A percentile compares a stretch with the other conserved stretches of the same genome.
Evolutionary conservation across 768 basidiomycete genomes (phyloP).

Genomic region (Auricularia heimuer): DNA sequence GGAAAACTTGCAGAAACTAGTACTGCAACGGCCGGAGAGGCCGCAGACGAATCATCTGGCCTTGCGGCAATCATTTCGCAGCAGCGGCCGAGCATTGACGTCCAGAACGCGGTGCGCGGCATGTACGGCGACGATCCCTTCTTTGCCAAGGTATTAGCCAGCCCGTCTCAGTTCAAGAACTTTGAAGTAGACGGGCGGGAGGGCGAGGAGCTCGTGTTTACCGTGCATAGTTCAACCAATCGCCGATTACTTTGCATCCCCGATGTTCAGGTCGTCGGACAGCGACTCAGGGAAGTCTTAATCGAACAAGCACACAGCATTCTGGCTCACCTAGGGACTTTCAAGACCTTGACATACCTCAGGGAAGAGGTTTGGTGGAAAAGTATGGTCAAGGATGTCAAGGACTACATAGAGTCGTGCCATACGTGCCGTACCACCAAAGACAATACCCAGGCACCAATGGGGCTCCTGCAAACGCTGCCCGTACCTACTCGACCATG

Average conservation of each 20-base stretch:
- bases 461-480: conserved; percentile 17
- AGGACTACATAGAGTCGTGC: conserved; percentile 20
- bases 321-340: conserved; percentile 27
- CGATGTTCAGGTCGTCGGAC: background rate
- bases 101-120: background rate
- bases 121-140: conserved; percentile 2
- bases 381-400: conserved; percentile 19
- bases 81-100: background rate
- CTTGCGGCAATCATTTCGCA: background rate
- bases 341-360: conserved; percentile 13
- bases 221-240: background rate
- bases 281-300: conserved; percentile 6
- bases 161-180: conserved; percentile 2
- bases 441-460: conserved; percentile 12
- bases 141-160: conserved; percentile 4
- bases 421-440: conserved; percentile 15
- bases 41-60: too few species aligned
- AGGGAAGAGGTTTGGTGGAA: conserved; percentile 30
- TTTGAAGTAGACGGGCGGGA: conserved; percentile 4
- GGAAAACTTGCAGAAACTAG: too few species aligned
- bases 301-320: conserved; percentile 22
- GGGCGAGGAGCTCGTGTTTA: background rate
- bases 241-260: conserved; percentile 8
- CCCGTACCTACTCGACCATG: conserved; percentile 17
- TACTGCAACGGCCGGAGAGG: too few species aligned